Percentiles rank a stretch among this genome's conserved stretches.
Evolutionary conservation across 148 eudicot genomes (phyloP).

Genomic region (Rhododendron williamsianum): DNA sequence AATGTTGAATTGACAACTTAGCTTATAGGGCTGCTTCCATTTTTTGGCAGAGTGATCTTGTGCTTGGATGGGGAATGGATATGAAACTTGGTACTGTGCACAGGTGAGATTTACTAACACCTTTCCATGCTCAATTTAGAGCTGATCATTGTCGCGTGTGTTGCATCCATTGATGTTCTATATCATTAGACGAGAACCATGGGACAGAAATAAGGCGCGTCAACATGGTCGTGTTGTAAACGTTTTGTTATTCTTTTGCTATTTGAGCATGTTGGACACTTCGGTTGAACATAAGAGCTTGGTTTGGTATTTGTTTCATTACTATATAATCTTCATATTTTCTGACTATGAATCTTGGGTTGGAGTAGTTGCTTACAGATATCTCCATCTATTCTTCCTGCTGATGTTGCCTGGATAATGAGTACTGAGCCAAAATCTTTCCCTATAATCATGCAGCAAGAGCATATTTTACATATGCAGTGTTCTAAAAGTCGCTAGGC

Average conservation of each 20-base stretch:
- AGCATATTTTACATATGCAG: background rate
- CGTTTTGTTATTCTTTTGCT: background rate
- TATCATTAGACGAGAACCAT: background rate
- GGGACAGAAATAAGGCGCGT: background rate
- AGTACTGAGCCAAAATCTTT: background rate
- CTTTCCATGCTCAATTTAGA: background rate
- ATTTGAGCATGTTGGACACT: background rate
- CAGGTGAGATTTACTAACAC: conserved; percentile 27
- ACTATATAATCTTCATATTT: background rate
- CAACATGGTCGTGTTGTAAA: background rate
- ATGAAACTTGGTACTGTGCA: conserved; percentile 97
- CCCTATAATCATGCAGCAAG: background rate
- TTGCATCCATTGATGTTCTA: background rate
- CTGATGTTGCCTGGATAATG: background rate
- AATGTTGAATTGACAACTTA: background rate
- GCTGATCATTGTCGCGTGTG: background rate
- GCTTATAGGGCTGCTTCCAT: background rate
- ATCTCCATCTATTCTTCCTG: background rate
- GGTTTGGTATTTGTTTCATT: background rate
- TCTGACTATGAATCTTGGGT: background rate
- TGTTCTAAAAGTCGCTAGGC: too few relatives aligned
- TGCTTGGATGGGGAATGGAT: conserved; percentile 99
- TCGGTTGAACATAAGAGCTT: background rate
- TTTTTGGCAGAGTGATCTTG: conserved; percentile 84
- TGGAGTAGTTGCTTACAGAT: background rate